A percentile compares a stretch with the other conserved stretches of the same genome.
These are phyloP conservation scores for Pseudogymnoascus sp. DNA, from an alignment of 2,329 filamentous ascomycete genomes.

Conservation along the genomic window DNA sequence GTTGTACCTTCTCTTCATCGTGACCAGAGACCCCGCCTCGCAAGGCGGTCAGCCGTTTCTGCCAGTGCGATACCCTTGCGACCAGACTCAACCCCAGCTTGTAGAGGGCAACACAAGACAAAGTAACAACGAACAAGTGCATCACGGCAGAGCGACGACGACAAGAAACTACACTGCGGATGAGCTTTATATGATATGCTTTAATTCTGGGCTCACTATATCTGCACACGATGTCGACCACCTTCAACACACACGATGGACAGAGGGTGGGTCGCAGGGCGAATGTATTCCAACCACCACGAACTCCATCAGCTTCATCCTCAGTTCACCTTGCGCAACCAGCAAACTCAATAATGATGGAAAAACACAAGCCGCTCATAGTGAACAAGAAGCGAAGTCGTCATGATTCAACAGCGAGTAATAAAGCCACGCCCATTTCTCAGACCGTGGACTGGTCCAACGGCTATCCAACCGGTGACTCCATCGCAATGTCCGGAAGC, in stretches of 20 bases:
- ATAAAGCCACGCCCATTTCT: slow-evolving; percentile 13
- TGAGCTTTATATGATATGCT: background rate
- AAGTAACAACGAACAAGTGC: background rate
- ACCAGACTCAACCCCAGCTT: background rate
- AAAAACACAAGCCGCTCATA: background rate
- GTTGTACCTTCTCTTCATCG: slow-evolving; percentile 1
- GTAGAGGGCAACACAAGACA: slow-evolving; percentile 3
- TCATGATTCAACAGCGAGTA: slow-evolving; percentile 14
- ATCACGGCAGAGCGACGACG: background rate
- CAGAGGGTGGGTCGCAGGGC: slow-evolving; percentile 14
- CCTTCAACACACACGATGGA: slow-evolving; percentile 8
- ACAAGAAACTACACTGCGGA: background rate
- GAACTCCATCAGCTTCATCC: slow-evolving; percentile 30
- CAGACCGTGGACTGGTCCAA: slow-evolving; percentile 9
- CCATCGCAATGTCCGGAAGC: slow-evolving; percentile 11
- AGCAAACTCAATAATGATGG: slow-evolving; percentile 1
- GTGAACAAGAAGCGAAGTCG: slow-evolving; percentile 18
- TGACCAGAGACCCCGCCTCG: slow-evolving; percentile 4
- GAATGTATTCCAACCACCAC: slow-evolving; percentile 36
- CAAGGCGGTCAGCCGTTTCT: slow-evolving; percentile 4
- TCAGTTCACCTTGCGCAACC: slow-evolving; percentile 25
- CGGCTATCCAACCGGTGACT: slow-evolving; percentile 7
- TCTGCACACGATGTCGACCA: slow-evolving; percentile 1
- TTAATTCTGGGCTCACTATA: background rate
- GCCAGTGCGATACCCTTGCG: slow-evolving; percentile 1